phyloP scores from a whole-genome alignment of 176 grass and related monocot genomes.

The Avena eriantha region DNA sequence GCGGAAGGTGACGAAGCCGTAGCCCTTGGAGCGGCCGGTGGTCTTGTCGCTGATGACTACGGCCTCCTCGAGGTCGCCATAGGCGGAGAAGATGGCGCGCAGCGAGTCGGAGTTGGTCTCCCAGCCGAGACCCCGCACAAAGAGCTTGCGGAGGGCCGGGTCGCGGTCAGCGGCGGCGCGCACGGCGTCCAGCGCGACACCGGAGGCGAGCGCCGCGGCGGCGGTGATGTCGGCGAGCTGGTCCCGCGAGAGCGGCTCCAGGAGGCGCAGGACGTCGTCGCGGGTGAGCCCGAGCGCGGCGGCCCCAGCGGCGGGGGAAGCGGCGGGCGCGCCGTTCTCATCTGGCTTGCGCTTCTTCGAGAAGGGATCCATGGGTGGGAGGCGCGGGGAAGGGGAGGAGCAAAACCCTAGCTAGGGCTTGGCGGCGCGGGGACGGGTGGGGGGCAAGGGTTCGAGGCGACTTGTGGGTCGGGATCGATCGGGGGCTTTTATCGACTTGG shows the following conservation, averaged over 20 bases:
- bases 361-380: constrained; percentile 64
- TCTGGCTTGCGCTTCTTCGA: constrained; percentile 84
- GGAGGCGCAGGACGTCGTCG: constrained; percentile 74
- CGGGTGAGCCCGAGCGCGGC: constrained; percentile 54
- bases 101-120: constrained; percentile 86
- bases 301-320: constrained; percentile 43
- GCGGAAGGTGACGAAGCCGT: constrained; percentile 97
- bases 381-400: too few species aligned
- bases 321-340: constrained; percentile 55
- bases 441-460: neutral
- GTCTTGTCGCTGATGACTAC: constrained; percentile 85
- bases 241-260: constrained; percentile 82
- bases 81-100: constrained; percentile 75
- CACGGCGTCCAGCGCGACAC: constrained; percentile 65
- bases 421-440: neutral
- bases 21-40: constrained; percentile 87
- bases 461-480: neutral
- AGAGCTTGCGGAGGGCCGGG: constrained; percentile 83
- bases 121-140: constrained; percentile 86
- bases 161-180: constrained; percentile 77
- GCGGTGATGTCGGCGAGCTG: constrained; percentile 84
- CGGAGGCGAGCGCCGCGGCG: constrained; percentile 59
- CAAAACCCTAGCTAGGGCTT: constrained; percentile 77
- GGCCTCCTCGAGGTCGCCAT: constrained; percentile 85
- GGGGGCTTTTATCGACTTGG: constrained; percentile 33